A percentile compares a stretch with the other conserved stretches of the same genome.
These are phyloP conservation scores for Manihot esculenta DNA, from an alignment of 441 rosid species.

Conservation along the genomic window DNA sequence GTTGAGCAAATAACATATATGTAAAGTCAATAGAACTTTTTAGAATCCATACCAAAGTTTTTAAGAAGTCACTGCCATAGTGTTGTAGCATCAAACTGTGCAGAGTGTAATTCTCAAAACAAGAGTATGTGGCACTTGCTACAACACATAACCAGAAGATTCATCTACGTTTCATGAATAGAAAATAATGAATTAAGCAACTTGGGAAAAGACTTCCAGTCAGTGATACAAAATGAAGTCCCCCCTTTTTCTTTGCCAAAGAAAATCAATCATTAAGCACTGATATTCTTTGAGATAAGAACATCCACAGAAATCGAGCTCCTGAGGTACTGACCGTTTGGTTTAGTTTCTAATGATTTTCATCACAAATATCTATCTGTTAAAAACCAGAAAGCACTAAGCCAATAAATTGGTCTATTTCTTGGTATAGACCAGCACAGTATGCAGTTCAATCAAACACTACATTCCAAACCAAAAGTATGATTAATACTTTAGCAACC, in stretches of 20 bases:
- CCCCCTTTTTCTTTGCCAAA: not conserved
- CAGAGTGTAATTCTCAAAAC: not conserved
- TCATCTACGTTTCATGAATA: not conserved
- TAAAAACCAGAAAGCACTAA: too few species aligned
- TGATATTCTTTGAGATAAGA: not conserved
- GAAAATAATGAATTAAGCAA: not conserved
- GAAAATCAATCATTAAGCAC: not conserved
- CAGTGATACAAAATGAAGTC: not conserved
- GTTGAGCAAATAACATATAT: too few species aligned
- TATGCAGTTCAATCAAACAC: not conserved
- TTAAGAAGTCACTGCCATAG: not conserved
- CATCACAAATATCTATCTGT: too few species aligned
- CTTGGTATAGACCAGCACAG: too few species aligned
- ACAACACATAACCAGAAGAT: not conserved
- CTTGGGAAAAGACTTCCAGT: not conserved
- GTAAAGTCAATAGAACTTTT: not conserved
- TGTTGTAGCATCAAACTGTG: not conserved
- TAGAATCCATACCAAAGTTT: not conserved
- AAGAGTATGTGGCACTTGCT: not conserved
- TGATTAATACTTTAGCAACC: not conserved
- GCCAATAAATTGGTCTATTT: too few species aligned
- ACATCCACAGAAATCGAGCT: not conserved
- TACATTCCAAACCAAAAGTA: not conserved
- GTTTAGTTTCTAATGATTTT: too few species aligned
- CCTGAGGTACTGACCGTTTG: too few species aligned